These are phyloP conservation scores for Blumeria hordei DNA, from an alignment of 2,329 filamentous ascomycete species.

Conservation along the genomic window DNA sequence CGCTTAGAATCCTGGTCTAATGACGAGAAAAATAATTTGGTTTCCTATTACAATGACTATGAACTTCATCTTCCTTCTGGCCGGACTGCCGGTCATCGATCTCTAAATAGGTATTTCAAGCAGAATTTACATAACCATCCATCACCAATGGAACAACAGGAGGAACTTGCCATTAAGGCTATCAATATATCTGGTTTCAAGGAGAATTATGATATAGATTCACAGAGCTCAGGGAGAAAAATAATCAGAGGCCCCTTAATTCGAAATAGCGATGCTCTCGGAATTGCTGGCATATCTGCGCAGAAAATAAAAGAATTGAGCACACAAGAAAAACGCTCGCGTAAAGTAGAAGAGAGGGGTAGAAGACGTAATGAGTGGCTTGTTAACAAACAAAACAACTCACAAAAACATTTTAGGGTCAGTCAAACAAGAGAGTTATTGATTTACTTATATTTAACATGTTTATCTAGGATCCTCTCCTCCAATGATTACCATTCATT, in stretches of 20 bases:
- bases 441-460: constrained; percentile 6
- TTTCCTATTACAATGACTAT: constrained; percentile 29
- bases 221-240: constrained; percentile 17
- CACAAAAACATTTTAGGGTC: constrained; percentile 39
- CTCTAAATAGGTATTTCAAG: constrained; percentile 65
- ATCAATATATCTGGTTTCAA: constrained; percentile 22
- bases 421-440: constrained; percentile 11
- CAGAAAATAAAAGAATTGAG: constrained; percentile 45
- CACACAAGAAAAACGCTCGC: constrained; percentile 42
- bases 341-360: constrained; percentile 36
- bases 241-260: constrained; percentile 32
- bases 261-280: constrained; percentile 46
- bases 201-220: constrained; percentile 16
- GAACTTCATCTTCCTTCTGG: constrained; percentile 85
- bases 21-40: no score
- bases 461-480: constrained; percentile 14
- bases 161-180: constrained; percentile 37
- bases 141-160: constrained; percentile 48
- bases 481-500: constrained; percentile 10
- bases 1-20: constrained; percentile 45
- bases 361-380: constrained; percentile 40
- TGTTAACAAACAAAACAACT: constrained; percentile 49
- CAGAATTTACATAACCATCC: constrained; percentile 82
- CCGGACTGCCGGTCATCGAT: constrained; percentile 71
- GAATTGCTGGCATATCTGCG: constrained; percentile 57